Evolutionary conservation across 208 protist genomes (phyloP).

Genomic region (Leishmania aethiopica): DNA sequence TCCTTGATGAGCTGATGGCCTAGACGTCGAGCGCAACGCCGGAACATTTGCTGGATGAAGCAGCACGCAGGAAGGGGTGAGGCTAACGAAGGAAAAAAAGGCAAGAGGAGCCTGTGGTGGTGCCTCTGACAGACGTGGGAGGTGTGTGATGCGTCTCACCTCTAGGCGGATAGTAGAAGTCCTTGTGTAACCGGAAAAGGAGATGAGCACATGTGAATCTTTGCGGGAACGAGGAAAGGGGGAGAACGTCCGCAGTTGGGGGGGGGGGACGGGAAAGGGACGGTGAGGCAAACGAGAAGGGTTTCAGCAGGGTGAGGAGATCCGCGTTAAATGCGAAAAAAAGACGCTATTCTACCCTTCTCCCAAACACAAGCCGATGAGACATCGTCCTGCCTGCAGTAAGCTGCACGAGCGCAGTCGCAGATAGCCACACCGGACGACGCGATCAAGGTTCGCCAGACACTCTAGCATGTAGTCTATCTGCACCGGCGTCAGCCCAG

Average conservation of each 20-base stretch:
- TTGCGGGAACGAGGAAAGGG: background rate
- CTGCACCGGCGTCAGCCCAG: background rate
- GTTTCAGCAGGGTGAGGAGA: too few relatives aligned
- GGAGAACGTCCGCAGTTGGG: background rate
- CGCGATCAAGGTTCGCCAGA: background rate
- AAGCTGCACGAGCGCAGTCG: background rate
- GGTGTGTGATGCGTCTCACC: background rate
- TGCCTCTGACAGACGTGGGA: background rate
- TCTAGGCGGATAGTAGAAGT: background rate
- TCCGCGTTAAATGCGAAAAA: background rate
- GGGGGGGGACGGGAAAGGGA: background rate
- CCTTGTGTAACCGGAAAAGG: background rate
- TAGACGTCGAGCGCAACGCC: constrained; percentile 50
- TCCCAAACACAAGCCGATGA: background rate
- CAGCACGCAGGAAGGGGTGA: background rate
- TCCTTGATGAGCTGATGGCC: constrained; percentile 90
- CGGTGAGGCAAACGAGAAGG: background rate
- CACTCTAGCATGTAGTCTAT: background rate
- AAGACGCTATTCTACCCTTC: background rate
- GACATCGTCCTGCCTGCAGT: too few relatives aligned
- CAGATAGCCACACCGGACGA: background rate
- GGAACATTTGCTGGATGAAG: constrained; percentile 51
- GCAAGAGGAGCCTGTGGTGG: background rate
- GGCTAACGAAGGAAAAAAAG: too few relatives aligned
- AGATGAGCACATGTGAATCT: background rate